Conservation (phyloP, 345 rosid genomes). For the Rhodamnia rubescens region DNA sequence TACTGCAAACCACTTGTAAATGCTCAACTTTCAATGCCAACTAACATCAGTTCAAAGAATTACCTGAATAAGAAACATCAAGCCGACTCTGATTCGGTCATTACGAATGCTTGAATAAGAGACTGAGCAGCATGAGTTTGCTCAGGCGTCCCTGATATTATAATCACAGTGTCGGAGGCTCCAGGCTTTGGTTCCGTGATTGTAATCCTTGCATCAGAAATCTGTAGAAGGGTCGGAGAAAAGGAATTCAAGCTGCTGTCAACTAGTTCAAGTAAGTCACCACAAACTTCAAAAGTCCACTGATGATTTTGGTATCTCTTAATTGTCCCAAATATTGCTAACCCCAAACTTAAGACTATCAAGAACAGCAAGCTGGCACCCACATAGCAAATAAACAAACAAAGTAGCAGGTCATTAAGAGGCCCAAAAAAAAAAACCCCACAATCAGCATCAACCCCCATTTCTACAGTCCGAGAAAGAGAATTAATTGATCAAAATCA, state of each 20-base stretch:
- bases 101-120: conserved; percentile 75
- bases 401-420: background rate
- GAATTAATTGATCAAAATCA: background rate
- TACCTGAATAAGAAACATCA: conserved; percentile 11
- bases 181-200: conserved; percentile 51
- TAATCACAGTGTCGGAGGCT: conserved; percentile 46
- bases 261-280: background rate
- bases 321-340: background rate
- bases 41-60: background rate
- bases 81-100: conserved; percentile 44
- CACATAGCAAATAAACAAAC: background rate
- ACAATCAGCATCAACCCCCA: background rate
- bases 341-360: background rate
- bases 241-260: background rate
- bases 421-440: background rate
- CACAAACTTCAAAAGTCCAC: background rate
- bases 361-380: background rate
- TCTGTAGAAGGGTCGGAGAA: conserved; percentile 13
- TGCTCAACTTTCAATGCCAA: background rate
- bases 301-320: background rate
- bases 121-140: conserved; percentile 78
- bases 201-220: conserved; percentile 58
- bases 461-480: background rate
- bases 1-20: background rate
- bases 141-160: conserved; percentile 75